Base-by-base conservation (phyloP, 805 yeast genomes). In the Blastobotrys peoriensis region DNA sequence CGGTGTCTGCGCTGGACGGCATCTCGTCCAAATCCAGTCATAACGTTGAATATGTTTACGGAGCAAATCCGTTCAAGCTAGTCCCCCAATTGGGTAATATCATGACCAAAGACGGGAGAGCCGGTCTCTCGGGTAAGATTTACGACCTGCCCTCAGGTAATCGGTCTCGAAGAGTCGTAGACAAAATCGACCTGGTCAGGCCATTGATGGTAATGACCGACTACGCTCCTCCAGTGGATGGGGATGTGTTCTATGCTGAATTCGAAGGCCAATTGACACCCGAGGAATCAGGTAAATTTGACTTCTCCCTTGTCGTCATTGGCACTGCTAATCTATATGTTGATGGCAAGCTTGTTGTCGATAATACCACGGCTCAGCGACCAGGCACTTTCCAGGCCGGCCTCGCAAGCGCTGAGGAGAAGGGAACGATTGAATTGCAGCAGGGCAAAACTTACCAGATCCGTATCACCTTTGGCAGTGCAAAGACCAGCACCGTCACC, bases 301-400 rank as follows among this genome's bases (percentile, higher is more conserved):
- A 69, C 44, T 70, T 79, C 53, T 83, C 82, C 18, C 58, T 75
- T 43, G 60, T 74, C 10, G 72, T 71, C 30, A 55, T 65, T 40
- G 85, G 85, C 18, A 74, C 81, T 33, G 81, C 78, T 22, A 71
- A 70, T 55, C 48, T 80, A 16, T 80, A 67, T 51, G 57, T 79
- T 41, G 72, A 80, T 52, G 82, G 61, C 46, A 53, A 72, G 53
- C 62, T 77, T 45, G 63, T 80, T 23, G 73, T 77, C 41, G 83
- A 79, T 58, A 78, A 79, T 62, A 70, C 68, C 53, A 73, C 78
- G 36, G 58, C 67, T 20, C 84, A 80, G 63, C 61, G 51, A 2
- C 56, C 53, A 22, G 84, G 83, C 8, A 60, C 63, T 27, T 64
- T 72, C 3, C 78, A 76, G 64, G 76, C 75, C 59, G 74, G 75